Percentiles rank a stretch among this genome's conserved stretches.
These are phyloP conservation scores for Dendrothele bispora DNA, from an alignment of 768 basidiomycete species.

Conservation along the genomic window DNA sequence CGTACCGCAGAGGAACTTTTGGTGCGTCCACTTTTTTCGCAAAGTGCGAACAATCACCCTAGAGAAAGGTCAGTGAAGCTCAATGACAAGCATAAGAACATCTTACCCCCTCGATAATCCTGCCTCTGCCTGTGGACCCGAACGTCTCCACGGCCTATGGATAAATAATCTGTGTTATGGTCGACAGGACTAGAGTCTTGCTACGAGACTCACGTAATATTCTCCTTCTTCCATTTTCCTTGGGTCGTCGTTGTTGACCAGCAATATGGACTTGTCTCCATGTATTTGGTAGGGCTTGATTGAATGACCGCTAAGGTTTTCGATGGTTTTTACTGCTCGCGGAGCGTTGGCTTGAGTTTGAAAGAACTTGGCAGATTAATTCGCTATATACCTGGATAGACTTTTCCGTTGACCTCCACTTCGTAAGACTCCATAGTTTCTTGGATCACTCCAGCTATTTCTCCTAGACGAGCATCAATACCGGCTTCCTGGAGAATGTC, in stretches of 20 bases:
- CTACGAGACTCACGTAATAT: too few species aligned
- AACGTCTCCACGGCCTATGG: slow-evolving; percentile 99
- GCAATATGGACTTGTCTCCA: slow-evolving; percentile 87
- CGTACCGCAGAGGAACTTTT: slow-evolving; percentile 72
- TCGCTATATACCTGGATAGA: slow-evolving; percentile 62
- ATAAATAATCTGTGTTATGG: too few species aligned
- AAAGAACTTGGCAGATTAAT: not conserved
- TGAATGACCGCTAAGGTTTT: slow-evolving; percentile 92
- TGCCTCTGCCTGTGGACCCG: slow-evolving; percentile 92
- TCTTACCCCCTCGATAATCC: slow-evolving; percentile 78
- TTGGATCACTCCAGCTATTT: slow-evolving; percentile 89
- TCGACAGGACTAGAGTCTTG: too few species aligned
- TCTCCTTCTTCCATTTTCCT: slow-evolving; percentile 99
- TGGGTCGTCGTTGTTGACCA: slow-evolving; percentile 87
- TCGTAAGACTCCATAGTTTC: slow-evolving; percentile 99
- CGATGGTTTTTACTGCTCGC: slow-evolving; percentile 84
- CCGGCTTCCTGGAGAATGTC: slow-evolving; percentile 77
- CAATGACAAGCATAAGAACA: not conserved
- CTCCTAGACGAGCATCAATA: slow-evolving; percentile 92
- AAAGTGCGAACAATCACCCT: slow-evolving; percentile 96
- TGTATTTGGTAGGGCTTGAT: slow-evolving; percentile 92
- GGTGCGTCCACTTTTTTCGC: slow-evolving; percentile 72
- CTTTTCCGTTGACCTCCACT: slow-evolving; percentile 86
- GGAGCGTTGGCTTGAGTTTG: slow-evolving; percentile 1
- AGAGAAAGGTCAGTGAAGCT: not conserved